phyloP scores from a whole-genome alignment of 768 basidiomycete genomes.

The Panus rudis region DNA sequence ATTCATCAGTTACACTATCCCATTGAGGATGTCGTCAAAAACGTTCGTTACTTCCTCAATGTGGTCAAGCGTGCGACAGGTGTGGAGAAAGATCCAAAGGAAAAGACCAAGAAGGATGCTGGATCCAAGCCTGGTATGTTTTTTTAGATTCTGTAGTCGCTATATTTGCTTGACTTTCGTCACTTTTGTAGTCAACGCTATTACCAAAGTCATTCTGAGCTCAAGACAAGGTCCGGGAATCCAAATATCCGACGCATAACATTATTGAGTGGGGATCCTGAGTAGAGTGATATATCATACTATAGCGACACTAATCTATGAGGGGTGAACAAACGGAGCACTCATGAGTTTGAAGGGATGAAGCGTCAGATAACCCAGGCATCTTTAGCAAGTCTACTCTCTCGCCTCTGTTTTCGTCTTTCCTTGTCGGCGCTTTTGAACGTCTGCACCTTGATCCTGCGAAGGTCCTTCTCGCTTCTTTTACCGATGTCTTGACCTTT shows the following conservation, averaged over 20 bases:
- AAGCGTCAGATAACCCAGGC: too few species aligned
- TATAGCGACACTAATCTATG: too few species aligned
- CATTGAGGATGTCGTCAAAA: constrained; percentile 67
- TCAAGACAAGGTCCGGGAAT: constrained; percentile 87
- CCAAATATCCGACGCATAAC: constrained; percentile 68
- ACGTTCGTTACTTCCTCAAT: constrained; percentile 68
- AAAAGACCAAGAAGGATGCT: constrained; percentile 28
- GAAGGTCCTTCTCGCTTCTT: constrained; percentile 24
- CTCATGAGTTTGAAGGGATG: too few species aligned
- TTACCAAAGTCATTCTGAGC: constrained; percentile 78
- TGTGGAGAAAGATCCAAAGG: constrained; percentile 48
- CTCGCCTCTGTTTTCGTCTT: background rate
- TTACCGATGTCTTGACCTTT: constrained; percentile 55
- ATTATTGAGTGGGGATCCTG: background rate
- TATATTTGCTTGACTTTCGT: background rate
- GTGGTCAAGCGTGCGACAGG: constrained; percentile 73
- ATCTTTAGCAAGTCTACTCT: background rate
- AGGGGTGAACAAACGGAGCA: too few species aligned
- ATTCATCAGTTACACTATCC: constrained; percentile 61
- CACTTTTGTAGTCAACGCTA: constrained; percentile 50
- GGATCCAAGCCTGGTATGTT: constrained; percentile 37
- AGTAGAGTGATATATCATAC: background rate
- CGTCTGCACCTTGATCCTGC: background rate
- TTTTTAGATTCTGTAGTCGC: background rate
- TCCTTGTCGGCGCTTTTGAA: background rate